A percentile compares a stretch with the other conserved stretches of the same genome.
Evolutionary conservation across 192 early-diverging fungal genomes (phyloP).

Genomic region (Dissophora globulifera): DNA sequence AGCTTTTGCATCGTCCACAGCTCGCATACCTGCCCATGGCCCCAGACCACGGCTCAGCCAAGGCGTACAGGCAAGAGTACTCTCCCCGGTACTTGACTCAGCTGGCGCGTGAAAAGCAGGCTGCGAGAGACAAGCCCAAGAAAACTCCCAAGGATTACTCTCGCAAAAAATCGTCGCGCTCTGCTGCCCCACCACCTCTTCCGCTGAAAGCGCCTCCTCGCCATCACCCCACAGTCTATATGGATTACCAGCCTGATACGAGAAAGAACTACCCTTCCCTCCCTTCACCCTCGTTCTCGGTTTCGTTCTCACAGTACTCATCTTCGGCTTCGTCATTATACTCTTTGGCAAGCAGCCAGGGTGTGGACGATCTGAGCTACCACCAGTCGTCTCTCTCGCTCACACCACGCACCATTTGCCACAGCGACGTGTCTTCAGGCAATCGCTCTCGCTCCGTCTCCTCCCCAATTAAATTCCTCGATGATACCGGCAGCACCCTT

Average conservation of each 20-base stretch:
- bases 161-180: neutral
- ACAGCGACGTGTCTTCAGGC: too few relatives aligned
- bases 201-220: conserved; percentile 37
- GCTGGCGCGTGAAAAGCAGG: neutral
- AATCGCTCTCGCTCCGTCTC: neutral
- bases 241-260: conserved; percentile 16
- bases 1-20: conserved; percentile 44
- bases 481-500: too few relatives aligned
- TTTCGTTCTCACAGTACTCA: neutral
- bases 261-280: neutral
- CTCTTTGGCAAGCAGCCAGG: neutral
- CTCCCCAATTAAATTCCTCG: neutral
- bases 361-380: neutral
- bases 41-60: conserved; percentile 28
- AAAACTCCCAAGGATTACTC: too few relatives aligned
- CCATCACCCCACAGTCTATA: conserved; percentile 18
- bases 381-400: too few relatives aligned
- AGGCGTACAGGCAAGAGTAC: conserved; percentile 33
- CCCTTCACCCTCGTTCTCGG: neutral
- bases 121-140: neutral
- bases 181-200: conserved; percentile 23
- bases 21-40: conserved; percentile 40
- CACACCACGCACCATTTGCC: too few relatives aligned
- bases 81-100: conserved; percentile 25
- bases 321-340: conserved; percentile 6